Percentiles rank a stretch among this genome's conserved stretches.
phyloP scores from a whole-genome alignment of 2,329 filamentous ascomycete species.

The Lasiodiplodia citricola region DNA sequence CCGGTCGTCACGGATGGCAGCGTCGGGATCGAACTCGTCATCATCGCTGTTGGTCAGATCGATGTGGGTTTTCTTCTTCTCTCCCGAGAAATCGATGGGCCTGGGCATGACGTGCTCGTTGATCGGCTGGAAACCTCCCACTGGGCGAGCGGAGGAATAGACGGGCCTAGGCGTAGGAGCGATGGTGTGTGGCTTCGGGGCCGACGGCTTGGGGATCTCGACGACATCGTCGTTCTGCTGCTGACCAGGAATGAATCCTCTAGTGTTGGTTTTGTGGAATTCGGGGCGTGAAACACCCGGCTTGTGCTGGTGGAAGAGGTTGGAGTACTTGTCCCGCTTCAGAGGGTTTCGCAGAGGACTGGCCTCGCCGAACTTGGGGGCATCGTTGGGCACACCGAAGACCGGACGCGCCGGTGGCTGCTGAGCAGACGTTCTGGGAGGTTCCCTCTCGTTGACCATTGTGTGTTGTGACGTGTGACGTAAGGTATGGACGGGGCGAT shows the following conservation, averaged over 20 bases:
- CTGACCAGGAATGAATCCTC: slow-evolving; percentile 11
- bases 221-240: slow-evolving; percentile 43
- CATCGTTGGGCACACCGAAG: not conserved
- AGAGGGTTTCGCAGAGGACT: slow-evolving; percentile 60
- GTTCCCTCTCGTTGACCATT: slow-evolving; percentile 60
- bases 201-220: slow-evolving; percentile 56
- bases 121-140: slow-evolving; percentile 47
- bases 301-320: slow-evolving; percentile 58
- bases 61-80: slow-evolving; percentile 48
- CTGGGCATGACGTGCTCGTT: slow-evolving; percentile 32
- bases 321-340: slow-evolving; percentile 41
- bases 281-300: slow-evolving; percentile 55
- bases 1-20: slow-evolving; percentile 51
- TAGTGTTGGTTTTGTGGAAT: slow-evolving; percentile 46
- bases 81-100: slow-evolving; percentile 11
- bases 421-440: slow-evolving; percentile 38
- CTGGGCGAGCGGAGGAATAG: slow-evolving; percentile 58
- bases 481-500: not conserved
- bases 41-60: slow-evolving; percentile 55
- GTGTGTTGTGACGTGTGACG: slow-evolving; percentile 30
- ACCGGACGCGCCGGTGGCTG: slow-evolving; percentile 5
- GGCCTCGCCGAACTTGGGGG: slow-evolving; percentile 60
- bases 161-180: slow-evolving; percentile 58
- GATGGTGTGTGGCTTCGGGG: slow-evolving; percentile 48
- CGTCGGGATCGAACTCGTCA: slow-evolving; percentile 55